Percentiles rank a stretch among this genome's conserved stretches.
phyloP scores from a whole-genome alignment of 306 rosid genomes.

The Prunus armeniaca region DNA sequence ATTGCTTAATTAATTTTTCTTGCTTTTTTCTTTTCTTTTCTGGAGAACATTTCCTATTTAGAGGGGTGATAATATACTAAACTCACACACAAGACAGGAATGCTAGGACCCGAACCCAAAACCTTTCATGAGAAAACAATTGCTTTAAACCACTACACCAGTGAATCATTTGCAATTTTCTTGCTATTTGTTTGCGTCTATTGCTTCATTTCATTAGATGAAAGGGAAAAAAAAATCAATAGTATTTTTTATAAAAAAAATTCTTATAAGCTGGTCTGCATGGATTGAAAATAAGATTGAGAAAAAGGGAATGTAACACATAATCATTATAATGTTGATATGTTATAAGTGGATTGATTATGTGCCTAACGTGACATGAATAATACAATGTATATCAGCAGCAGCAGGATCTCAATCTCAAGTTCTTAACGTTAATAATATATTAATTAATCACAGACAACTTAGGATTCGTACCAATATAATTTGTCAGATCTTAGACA shows the following conservation, averaged over 20 bases:
- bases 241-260: too few species aligned
- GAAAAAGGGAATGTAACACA: slow-evolving; percentile 32
- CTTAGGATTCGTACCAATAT: neutral
- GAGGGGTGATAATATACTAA: too few species aligned
- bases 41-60: neutral
- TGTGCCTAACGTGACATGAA: slow-evolving; percentile 60
- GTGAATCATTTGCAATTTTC: too few species aligned
- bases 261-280: neutral
- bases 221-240: too few species aligned
- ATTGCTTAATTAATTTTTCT: neutral
- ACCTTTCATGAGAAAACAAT: too few species aligned
- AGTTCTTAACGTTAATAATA: neutral
- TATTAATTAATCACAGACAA: neutral
- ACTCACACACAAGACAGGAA: too few species aligned
- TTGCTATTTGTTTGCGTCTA: too few species aligned
- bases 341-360: slow-evolving; percentile 48
- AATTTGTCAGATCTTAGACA: neutral
- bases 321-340: slow-evolving; percentile 48
- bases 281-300: slow-evolving; percentile 38
- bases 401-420: slow-evolving; percentile 19
- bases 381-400: slow-evolving; percentile 35
- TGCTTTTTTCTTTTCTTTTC: neutral
- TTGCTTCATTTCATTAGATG: too few species aligned
- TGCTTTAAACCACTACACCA: too few species aligned
- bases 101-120: too few species aligned